A percentile compares a stretch with the other conserved stretches of the same genome.
Evolutionary conservation across 2,329 filamentous ascomycete genomes (phyloP).

Genomic region (Pyricularia sp.): DNA sequence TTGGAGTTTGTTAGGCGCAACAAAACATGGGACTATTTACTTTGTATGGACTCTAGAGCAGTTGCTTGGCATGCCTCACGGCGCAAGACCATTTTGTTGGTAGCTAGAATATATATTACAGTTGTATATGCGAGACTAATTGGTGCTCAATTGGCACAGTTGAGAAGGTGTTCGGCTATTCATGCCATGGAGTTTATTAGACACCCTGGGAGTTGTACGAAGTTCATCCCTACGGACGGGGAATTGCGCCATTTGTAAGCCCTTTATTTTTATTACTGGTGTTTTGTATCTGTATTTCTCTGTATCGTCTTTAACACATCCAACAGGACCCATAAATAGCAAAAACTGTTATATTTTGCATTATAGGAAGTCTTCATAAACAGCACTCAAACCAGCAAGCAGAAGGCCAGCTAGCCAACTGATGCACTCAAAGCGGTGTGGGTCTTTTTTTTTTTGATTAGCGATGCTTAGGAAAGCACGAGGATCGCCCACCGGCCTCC

Average conservation of each 20-base stretch:
- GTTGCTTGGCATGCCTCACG: not conserved
- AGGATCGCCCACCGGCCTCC: too few species aligned
- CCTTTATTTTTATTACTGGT: too few species aligned
- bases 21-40: not conserved
- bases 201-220: too few species aligned
- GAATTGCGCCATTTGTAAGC: too few species aligned
- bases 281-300: too few species aligned
- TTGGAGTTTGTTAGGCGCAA: not conserved
- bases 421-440: not conserved
- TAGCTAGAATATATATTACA: not conserved
- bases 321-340: too few species aligned
- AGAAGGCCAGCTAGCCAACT: not conserved
- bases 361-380: not conserved
- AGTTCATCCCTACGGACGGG: too few species aligned
- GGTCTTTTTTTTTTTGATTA: not conserved
- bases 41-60: not conserved
- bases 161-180: not conserved
- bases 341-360: too few species aligned
- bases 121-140: not conserved
- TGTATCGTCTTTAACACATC: too few species aligned
- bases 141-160: not conserved
- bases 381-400: too few species aligned
- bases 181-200: too few species aligned
- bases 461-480: not conserved
- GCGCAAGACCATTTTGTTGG: not conserved